phyloP scores from a whole-genome alignment of 371 early-diverging fungal genomes.

The Apophysomyces sp. region DNA sequence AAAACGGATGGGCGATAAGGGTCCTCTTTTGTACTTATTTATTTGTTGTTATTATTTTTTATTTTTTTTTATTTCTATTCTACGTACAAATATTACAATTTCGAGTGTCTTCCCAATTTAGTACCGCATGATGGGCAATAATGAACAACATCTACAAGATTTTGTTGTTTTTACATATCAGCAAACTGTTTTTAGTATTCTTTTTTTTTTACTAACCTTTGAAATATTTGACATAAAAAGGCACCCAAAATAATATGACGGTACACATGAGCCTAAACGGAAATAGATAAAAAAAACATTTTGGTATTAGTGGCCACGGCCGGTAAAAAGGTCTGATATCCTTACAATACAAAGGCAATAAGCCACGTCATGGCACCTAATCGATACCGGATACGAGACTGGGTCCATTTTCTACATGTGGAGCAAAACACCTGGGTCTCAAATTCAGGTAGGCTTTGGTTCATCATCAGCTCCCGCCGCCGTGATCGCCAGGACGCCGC shows the following conservation, averaged over 20 bases:
- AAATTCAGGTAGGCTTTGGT: constrained; percentile 33
- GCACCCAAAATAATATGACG: constrained; percentile 39
- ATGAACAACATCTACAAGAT: constrained; percentile 35
- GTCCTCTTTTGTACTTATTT: too few relatives aligned
- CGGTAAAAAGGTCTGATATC: not conserved
- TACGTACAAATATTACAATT: constrained; percentile 8
- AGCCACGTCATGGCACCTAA: constrained; percentile 37
- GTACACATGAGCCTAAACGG: constrained; percentile 34
- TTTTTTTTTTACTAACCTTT: constrained; percentile 28
- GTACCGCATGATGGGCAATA: constrained; percentile 42
- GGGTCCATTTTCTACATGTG: constrained; percentile 33
- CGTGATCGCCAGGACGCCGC: constrained; percentile 20
- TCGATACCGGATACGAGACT: constrained; percentile 37
- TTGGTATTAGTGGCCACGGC: not conserved
- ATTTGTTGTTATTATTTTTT: not conserved
- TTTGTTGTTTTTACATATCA: not conserved
- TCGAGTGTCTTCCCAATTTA: constrained; percentile 23
- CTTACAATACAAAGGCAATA: constrained; percentile 33
- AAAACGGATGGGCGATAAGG: not conserved
- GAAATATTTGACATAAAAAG: constrained; percentile 48
- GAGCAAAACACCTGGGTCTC: constrained; percentile 38
- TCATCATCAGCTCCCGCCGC: constrained; percentile 12
- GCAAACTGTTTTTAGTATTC: not conserved
- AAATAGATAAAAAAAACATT: not conserved
- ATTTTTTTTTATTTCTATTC: not conserved